Base-by-base conservation (phyloP, 352 stramenopile species). In the Thraustochytrium sp. region DNA sequence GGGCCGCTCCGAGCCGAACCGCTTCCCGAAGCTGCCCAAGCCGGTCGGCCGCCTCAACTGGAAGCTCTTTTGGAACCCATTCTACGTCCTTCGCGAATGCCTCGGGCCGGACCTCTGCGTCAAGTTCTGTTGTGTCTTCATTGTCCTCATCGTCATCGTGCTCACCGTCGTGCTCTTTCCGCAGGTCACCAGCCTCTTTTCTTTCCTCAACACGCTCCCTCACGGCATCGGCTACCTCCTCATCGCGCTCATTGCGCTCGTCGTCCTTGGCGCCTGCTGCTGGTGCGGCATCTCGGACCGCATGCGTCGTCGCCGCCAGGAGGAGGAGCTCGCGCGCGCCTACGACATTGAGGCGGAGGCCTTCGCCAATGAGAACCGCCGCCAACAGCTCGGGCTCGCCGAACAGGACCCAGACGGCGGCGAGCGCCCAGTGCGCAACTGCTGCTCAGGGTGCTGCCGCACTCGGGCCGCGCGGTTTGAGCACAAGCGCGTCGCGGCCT, bases 1-100 rank as follows among this genome's bases (percentile, higher is more conserved):
- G n/a, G 94, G 93, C 42, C 90, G 94, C 11, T 91, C 87, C 38
- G 89, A 94, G 29, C 94, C 94, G 8, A 98, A 98, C 88, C 94
- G 93, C 80, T 94, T 94, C 73, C 94, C 94, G 38, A 96, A 96
- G 85, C 87, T 96, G 40, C 94, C 94, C 16, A 92, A 92, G 11
- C 93, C 94, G 11, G 91, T 91, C 34, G 94, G 94, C 9, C 90
- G 94, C 9, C 86, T 97, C 1, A 94, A 94, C 2, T 86, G 94
- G 29, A 91, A 89, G 18, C 88, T 95, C 76, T 56, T 82, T 16
- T 82, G 74, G 74, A 96, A 97, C 85, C 93, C 93, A 56, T 96
- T 96, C 86, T 94, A 93, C 85, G 88, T 97, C 5, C 89, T 94
- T 59, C 92, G 91, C 80, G 91, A 95, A 44, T 80, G 96, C 49